Base-by-base conservation (phyloP, 306 rosid species). In the Prunus mume region DNA sequence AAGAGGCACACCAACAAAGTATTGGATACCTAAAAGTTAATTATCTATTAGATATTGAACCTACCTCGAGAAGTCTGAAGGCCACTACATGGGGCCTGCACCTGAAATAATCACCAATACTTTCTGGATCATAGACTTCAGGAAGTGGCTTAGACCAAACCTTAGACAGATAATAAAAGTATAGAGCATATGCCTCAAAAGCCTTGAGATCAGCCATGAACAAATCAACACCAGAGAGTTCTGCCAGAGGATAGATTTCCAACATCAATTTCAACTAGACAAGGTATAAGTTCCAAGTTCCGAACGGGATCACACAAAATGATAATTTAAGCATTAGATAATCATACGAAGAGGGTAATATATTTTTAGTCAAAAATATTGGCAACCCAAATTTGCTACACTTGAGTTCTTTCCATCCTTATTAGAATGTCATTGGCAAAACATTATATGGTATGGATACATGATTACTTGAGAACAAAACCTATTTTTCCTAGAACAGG, bases 71-170 rank as follows among this genome's bases (percentile, higher is more conserved):
- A 82, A 94, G 83, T 68, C 97, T 90, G 78, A 94, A 77, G 74
- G 84, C 87, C 78, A 94, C 91, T 41, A 92, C 72, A 75, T 94
- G 98, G 46, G 98, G 98, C 86, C 98, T 84, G 68, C 83, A 81
- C 57, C 73, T 80, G 80, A 94, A 94, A 86, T 94, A 94, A 64
- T 78, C 90, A 75, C 89, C 91, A 84, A 92, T 85, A 65, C 80
- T 78, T 74, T 89, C 80, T 25, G 96, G 89, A 79, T 94, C 96
- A 81, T 94, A 92, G 71, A 69, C 90, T 88, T 90, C 91, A 55
- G 98, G 98, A 74, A 91, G 96, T 17, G 98, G 98, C 75, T 83
- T 94, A 30, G 98, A 87, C 97, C 98, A 94, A 20, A 87, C 34
- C 86, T 89, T 92, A 49, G 94, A 86, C 63, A 83, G 75, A 79